These are phyloP conservation scores for Mycosarcoma maydis DNA, from an alignment of 1,284 basidiomycete species.

Conservation along the genomic window DNA sequence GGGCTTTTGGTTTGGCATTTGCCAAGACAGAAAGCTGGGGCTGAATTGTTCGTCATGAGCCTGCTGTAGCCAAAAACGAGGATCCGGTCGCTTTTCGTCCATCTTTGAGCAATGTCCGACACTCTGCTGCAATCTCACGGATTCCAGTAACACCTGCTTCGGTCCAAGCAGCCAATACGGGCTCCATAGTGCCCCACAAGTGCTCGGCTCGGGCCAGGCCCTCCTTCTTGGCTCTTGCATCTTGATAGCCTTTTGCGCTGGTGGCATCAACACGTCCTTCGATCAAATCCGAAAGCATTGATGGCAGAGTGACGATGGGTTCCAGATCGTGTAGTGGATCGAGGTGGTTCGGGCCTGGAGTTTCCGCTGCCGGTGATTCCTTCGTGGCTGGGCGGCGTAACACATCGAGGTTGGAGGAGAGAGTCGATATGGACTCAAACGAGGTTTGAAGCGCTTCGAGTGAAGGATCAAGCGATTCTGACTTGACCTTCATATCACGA, in stretches of 20 bases:
- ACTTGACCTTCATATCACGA: conserved; percentile 70
- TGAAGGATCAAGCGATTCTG: conserved; percentile 48
- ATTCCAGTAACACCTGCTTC: conserved; percentile 51
- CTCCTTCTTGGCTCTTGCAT: conserved; percentile 10
- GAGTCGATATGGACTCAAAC: conserved; percentile 46
- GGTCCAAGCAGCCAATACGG: conserved; percentile 51
- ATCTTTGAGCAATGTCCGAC: conserved; percentile 48
- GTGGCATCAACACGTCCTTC: conserved; percentile 11
- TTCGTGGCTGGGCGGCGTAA: conserved; percentile 10
- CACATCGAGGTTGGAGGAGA: conserved; percentile 32
- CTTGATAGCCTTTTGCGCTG: background rate
- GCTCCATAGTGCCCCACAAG: conserved; percentile 52
- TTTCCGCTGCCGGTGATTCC: background rate
- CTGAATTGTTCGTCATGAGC: too few species aligned
- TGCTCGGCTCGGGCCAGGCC: conserved; percentile 51
- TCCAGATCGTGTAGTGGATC: conserved; percentile 36
- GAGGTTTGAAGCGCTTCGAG: conserved; percentile 45
- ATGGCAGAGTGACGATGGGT: conserved; percentile 52
- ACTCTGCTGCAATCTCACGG: conserved; percentile 51
- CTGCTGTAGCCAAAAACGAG: too few species aligned
- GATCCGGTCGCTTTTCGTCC: conserved; percentile 27
- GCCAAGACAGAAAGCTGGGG: too few species aligned
- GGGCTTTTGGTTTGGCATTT: too few species aligned
- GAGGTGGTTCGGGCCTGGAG: background rate
- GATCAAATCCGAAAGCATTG: conserved; percentile 43